phyloP scores from a whole-genome alignment of 331 rosid genomes.

The Saraca asoca region DNA sequence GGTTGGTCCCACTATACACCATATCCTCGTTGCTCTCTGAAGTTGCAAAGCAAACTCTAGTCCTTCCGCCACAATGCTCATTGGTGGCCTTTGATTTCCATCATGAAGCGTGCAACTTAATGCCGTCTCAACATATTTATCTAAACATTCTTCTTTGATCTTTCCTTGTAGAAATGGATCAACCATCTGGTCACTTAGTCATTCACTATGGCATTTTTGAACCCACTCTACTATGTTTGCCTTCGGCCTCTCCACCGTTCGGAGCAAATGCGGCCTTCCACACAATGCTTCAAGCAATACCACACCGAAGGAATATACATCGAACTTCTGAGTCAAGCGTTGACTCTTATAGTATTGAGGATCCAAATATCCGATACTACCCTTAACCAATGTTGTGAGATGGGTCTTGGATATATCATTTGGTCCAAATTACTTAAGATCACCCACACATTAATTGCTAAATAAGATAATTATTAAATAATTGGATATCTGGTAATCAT shows the following conservation, averaged over 20 bases:
- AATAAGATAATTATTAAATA: no score
- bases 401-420: slow-evolving; percentile 16
- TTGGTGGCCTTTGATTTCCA: slow-evolving; percentile 30
- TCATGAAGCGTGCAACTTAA: slow-evolving; percentile 29
- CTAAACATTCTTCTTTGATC: slow-evolving; percentile 21
- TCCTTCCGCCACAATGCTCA: slow-evolving; percentile 34
- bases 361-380: slow-evolving; percentile 56
- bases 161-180: slow-evolving; percentile 30
- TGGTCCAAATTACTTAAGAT: slow-evolving; percentile 45
- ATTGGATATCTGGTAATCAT: no score
- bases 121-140: slow-evolving; percentile 36
- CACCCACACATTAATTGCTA: no score
- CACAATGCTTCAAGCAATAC: slow-evolving; percentile 36
- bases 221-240: slow-evolving; percentile 35
- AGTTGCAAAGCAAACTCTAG: slow-evolving; percentile 35
- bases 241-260: slow-evolving; percentile 14
- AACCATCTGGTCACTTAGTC: slow-evolving; percentile 11
- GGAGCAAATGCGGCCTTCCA: slow-evolving; percentile 32
- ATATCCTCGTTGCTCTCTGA: background rate
- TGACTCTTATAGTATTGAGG: slow-evolving; percentile 48
- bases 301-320: slow-evolving; percentile 60
- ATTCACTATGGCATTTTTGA: background rate
- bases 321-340: slow-evolving; percentile 45
- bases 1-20: background rate
- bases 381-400: slow-evolving; percentile 52